Base-by-base conservation (phyloP, 2,329 filamentous ascomycete species). In the Hortaea werneckii region DNA sequence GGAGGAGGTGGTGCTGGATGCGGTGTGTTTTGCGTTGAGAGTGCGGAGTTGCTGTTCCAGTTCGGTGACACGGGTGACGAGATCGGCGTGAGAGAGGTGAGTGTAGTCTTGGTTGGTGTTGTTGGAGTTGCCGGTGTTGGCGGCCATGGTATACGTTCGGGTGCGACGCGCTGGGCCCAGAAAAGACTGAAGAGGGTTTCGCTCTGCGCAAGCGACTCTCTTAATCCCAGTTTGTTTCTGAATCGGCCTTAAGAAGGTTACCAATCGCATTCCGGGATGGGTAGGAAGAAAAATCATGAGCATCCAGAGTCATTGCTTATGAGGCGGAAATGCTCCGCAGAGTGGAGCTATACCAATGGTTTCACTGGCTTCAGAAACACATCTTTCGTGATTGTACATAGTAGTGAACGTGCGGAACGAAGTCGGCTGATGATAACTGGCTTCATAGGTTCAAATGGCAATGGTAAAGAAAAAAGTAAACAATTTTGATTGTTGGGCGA, bases 41-140 rank as follows among this genome's bases (percentile, higher is more conserved):
- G 60, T 66, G 44, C 76, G 73, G 10, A 88, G 67, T 58, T 86
- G 75, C 4, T 71, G 62, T 63, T 94, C 87, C 5, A 92, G 72
- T 43, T 77, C 69, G 11, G 72, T 75, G 40, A 94, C 79, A 37
- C 83, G 76, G 53, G 77, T 68, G 38, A 92, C 76, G 34, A 92
- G 77, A 39, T 78, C 78, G 35, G 79, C 73, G 51, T 78, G 80
- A 44, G 76, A 80, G 84, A 83, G 89, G 52, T 71, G 73, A 37
- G 72, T 72, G 66, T 89, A 89, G 54, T 75, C 20, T 20, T 20
- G 20, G 20, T 67, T 13, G 49, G 42, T 10, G 38, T 46, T 35
- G 20, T 20, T 20, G 4, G 32, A 35, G 48, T 6, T 26, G 27
- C 12, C 20, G 39, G 39, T 41, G 37, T 7, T 40, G 32, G 8